Base-by-base conservation (phyloP, 2,329 filamentous ascomycete species). In the Iodosphaeria phyllophila region DNA sequence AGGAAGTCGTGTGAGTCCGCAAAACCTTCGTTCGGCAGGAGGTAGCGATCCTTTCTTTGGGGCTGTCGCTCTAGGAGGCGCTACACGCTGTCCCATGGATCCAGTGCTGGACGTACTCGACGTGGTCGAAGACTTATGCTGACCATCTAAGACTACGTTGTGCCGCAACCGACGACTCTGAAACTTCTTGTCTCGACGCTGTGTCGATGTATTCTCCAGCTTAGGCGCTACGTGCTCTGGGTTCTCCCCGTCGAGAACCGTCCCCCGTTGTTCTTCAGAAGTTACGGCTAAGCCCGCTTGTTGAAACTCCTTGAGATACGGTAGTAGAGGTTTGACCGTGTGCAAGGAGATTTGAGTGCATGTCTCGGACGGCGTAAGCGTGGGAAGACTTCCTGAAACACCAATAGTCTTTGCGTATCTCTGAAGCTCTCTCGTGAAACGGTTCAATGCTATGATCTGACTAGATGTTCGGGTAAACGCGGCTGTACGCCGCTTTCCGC, bases 271-370 rank as follows among this genome's bases (percentile, higher is more conserved):
- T 34, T 56, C 64, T 30, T 32, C 48, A 32, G 64, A 66, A 8
- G 65, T 69, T 2, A 70, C 56, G 2, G 64, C 62, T 24, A 71
- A 48, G 2, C 64, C 62, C 27, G 59, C 63, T 28, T 52, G 52
- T 28, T 46, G 47, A 31, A 71, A 67, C 30, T 70, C 54, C 4
- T 54, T 46, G 23, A 52, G 55, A 35, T 59, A 70, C 3, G 64
- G 64, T 14, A 65, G 38, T 3, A 70, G 43, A 16, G 58, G 60
- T 14, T 55, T 50, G 11, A 70, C 49, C 2, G 65, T 69, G 30
- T 56, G 52, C 22, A 56, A 43, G 20, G 54, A 65, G 24, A 41
- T 35, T n/a, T 41, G 47, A 3, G 56, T 57, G 8, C 48, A 46
- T 2, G 51, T 41, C 30, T 46, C 24, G 5, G 52, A 54, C 4